These are phyloP conservation scores for Quercus lobata DNA, from an alignment of 331 rosid genomes.

Conservation along the genomic window DNA sequence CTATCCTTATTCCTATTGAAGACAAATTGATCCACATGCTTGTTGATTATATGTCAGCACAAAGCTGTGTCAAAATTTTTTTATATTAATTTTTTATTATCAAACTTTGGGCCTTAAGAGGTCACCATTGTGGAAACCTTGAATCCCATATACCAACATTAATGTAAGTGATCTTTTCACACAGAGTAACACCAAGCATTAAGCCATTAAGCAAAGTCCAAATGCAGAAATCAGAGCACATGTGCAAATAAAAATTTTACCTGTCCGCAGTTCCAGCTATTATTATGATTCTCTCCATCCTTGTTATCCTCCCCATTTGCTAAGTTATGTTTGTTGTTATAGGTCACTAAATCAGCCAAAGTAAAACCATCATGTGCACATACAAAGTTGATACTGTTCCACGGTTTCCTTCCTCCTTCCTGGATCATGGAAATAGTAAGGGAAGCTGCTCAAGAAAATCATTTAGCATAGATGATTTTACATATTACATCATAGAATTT, in stretches of 20 bases:
- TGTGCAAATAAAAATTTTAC: slow-evolving; percentile 23
- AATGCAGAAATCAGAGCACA: slow-evolving; percentile 8
- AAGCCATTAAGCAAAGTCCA: not conserved
- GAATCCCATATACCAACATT: not conserved
- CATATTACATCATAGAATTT: not conserved
- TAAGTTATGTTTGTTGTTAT: slow-evolving; percentile 77
- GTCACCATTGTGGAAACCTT: not conserved
- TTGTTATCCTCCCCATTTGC: slow-evolving; percentile 92
- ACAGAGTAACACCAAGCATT: not conserved
- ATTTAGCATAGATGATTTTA: not conserved
- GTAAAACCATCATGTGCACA: slow-evolving; percentile 95
- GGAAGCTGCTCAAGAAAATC: slow-evolving; percentile 16
- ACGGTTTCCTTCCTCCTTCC: slow-evolving; percentile 90
- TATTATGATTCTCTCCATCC: slow-evolving; percentile 94
- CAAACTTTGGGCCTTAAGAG: not conserved
- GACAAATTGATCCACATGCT: not conserved
- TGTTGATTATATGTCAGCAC: not conserved
- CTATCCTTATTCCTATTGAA: too few relatives aligned
- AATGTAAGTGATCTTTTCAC: not conserved
- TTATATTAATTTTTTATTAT: too few relatives aligned
- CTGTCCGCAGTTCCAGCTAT: slow-evolving; percentile 99
- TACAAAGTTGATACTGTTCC: slow-evolving; percentile 88
- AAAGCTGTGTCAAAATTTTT: not conserved
- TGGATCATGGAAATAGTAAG: slow-evolving; percentile 38
- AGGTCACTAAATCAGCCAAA: slow-evolving; percentile 88